These are phyloP conservation scores for Ceratobasidium sp. DNA, from an alignment of 1,284 basidiomycete genomes.

Conservation along the genomic window DNA sequence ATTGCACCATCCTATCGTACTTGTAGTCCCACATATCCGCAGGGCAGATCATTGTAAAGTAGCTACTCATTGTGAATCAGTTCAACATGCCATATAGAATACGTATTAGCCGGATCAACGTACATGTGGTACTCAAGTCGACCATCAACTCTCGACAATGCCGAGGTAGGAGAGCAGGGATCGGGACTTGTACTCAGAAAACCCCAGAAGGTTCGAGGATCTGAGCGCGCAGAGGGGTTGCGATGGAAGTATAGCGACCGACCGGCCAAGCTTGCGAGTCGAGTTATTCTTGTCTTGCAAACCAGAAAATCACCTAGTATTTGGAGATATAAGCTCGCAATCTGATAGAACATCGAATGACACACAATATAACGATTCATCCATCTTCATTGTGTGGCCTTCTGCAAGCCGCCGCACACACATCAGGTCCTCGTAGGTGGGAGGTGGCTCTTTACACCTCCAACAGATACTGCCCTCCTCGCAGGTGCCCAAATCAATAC, in stretches of 20 bases:
- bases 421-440: no score
- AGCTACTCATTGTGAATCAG: neutral
- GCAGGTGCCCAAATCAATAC: no score
- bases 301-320: no score
- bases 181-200: neutral
- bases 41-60: neutral
- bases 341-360: no score
- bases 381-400: no score
- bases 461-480: no score
- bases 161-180: neutral
- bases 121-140: neutral
- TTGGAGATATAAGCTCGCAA: no score
- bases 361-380: no score
- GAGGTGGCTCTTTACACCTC: no score
- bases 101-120: neutral
- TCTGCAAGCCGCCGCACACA: no score
- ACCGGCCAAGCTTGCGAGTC: neutral
- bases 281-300: no score
- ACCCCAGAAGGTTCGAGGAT: neutral
- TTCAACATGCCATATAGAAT: neutral
- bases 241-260: neutral
- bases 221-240: neutral
- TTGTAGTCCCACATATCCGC: slow-evolving; percentile 5
- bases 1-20: neutral
- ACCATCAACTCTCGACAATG: neutral